Conservation (phyloP, 2,329 filamentous ascomycete species). For the Nannizziopsis arthrosporioides region DNA sequence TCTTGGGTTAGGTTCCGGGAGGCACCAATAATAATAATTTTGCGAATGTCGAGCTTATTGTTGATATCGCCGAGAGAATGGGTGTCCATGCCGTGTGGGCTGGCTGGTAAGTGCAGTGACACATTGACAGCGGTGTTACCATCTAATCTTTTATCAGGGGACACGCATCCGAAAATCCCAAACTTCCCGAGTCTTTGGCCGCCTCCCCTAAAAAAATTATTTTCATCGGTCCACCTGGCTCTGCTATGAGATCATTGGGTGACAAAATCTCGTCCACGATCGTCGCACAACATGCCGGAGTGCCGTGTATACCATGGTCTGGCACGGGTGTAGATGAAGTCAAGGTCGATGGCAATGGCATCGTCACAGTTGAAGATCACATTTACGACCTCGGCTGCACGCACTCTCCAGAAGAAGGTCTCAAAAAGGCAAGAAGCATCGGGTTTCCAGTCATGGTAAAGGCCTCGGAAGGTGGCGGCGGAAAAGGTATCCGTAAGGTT, state of each 20-base stretch:
- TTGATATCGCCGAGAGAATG: slow-evolving; percentile 97
- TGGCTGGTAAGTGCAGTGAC: slow-evolving; percentile 60
- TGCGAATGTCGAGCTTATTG: slow-evolving; percentile 97
- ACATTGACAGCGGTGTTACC: no score
- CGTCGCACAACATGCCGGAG: slow-evolving; percentile 89
- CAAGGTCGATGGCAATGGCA: slow-evolving; percentile 62
- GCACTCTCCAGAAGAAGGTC: slow-evolving; percentile 75
- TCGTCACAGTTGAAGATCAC: slow-evolving; percentile 81
- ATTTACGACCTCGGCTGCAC: slow-evolving; percentile 88
- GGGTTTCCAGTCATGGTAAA: slow-evolving; percentile 99
- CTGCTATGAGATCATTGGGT: slow-evolving; percentile 95
- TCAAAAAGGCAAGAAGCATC: slow-evolving; percentile 74
- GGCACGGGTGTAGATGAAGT: slow-evolving; percentile 82
- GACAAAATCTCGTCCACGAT: slow-evolving; percentile 99
- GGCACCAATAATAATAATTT: slow-evolving; percentile 99
- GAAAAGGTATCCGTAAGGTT: slow-evolving; percentile 98
- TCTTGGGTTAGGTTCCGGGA: slow-evolving; percentile 57
- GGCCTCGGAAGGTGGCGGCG: slow-evolving; percentile 97
- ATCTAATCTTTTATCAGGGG: slow-evolving; percentile 47
- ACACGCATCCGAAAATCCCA: slow-evolving; percentile 97
- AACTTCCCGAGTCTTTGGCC: slow-evolving; percentile 87
- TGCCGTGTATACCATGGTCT: slow-evolving; percentile 99
- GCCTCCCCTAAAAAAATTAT: slow-evolving; percentile 97
- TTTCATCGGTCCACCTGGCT: slow-evolving; percentile 95
- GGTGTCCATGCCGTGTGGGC: slow-evolving; percentile 97